These are phyloP conservation scores for Flaveria linearis DNA, from an alignment of 129 eudicot species.

Conservation along the genomic window DNA sequence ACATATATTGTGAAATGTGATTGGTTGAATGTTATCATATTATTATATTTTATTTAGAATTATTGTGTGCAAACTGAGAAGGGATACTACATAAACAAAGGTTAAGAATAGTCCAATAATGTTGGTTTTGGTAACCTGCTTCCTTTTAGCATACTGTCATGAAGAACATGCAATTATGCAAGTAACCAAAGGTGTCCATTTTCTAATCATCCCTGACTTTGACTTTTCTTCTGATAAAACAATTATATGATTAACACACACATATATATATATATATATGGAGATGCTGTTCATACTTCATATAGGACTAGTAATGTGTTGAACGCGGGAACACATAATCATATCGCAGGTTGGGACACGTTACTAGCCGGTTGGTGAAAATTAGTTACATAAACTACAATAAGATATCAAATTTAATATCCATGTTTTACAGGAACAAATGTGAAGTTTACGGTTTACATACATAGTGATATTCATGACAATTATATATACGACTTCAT, in stretches of 20 bases:
- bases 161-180: slow-evolving; percentile 25
- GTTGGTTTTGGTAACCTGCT: slow-evolving; percentile 37
- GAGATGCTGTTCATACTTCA: background rate
- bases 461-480: too few species aligned
- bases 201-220: background rate
- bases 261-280: too few species aligned
- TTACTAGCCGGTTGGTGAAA: too few species aligned
- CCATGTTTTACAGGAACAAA: too few species aligned
- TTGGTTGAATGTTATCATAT: background rate
- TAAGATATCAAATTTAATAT: too few species aligned
- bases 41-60: background rate
- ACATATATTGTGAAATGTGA: slow-evolving; percentile 9
- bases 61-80: slow-evolving; percentile 23
- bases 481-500: too few species aligned
- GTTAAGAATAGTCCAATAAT: slow-evolving; percentile 18
- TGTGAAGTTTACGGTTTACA: too few species aligned
- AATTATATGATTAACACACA: background rate
- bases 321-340: too few species aligned
- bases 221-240: background rate
- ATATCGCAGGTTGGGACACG: too few species aligned
- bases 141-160: slow-evolving; percentile 9
- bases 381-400: too few species aligned
- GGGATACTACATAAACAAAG: background rate
- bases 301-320: too few species aligned
- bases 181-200: background rate